phyloP scores from a whole-genome alignment of 2,329 filamentous ascomycete genomes.

The Colletotrichum filicis region DNA sequence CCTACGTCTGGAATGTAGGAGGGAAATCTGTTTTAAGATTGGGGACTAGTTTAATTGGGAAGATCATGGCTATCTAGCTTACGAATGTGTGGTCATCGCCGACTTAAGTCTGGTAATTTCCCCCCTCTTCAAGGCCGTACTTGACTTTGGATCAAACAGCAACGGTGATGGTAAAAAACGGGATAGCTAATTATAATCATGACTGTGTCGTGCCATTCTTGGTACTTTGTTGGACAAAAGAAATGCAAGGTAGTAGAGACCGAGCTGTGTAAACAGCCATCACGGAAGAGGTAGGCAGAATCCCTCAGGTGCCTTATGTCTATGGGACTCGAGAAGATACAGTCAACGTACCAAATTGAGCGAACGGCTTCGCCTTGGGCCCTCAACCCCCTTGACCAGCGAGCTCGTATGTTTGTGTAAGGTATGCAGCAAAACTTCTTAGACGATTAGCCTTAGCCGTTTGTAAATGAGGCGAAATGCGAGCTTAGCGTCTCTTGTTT shows the following conservation, averaged over 20 bases:
- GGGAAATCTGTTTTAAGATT: not conserved
- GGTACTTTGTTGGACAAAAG: not conserved
- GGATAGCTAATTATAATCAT: not conserved
- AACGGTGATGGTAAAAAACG: not conserved
- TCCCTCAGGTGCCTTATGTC: not conserved
- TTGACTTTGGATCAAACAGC: not conserved
- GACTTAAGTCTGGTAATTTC: not conserved
- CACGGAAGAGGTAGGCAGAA: not conserved
- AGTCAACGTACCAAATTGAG: slow-evolving; percentile 18
- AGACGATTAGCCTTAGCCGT: slow-evolving; percentile 44
- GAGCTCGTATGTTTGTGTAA: not conserved
- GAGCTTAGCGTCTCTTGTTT: slow-evolving; percentile 46
- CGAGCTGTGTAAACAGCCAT: not conserved
- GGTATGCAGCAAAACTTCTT: slow-evolving; percentile 37
- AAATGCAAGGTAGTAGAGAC: not conserved
- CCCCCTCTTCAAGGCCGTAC: not conserved
- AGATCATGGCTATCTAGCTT: not conserved
- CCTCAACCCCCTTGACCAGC: not conserved
- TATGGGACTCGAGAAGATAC: slow-evolving; percentile 7
- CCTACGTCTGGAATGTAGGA: not conserved
- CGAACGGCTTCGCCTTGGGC: not conserved
- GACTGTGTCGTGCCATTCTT: not conserved
- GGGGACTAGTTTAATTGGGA: not conserved
- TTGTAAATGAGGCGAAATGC: slow-evolving; percentile 38
- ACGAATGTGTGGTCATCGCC: not conserved